Evolutionary conservation across 1,284 basidiomycete genomes (phyloP).

Genomic region (Athelia psychrophila): DNA sequence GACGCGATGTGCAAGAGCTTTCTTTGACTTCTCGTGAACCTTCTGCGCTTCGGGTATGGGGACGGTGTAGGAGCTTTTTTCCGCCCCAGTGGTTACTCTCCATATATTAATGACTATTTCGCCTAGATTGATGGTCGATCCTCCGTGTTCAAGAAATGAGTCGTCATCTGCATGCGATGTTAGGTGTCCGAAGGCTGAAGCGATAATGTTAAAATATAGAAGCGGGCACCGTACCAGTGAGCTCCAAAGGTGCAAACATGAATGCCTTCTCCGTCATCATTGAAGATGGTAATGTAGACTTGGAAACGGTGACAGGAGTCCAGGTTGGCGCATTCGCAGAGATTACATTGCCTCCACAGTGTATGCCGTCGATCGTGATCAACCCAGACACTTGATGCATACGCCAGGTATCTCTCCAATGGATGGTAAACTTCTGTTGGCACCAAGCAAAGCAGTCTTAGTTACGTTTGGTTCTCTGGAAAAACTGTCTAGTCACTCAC

Average conservation of each 20-base stretch:
- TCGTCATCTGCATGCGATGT: neutral
- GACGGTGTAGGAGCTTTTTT: neutral
- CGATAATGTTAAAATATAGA: neutral
- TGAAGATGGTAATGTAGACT: neutral
- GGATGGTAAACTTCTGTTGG: neutral
- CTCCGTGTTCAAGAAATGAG: neutral
- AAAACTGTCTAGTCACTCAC: conserved; percentile 4
- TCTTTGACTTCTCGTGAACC: neutral
- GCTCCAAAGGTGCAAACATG: neutral
- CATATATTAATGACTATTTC: neutral
- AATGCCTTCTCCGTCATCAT: neutral
- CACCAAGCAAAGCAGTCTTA: neutral
- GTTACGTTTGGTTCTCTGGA: neutral
- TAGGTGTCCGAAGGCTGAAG: neutral
- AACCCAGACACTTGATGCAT: neutral
- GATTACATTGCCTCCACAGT: neutral
- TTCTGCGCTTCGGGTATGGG: neutral
- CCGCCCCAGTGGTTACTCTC: neutral
- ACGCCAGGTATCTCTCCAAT: neutral
- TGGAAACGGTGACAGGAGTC: neutral
- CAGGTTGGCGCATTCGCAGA: neutral
- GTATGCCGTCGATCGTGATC: neutral
- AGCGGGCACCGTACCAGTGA: neutral
- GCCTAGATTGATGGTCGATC: neutral
- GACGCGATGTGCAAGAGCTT: neutral